A percentile compares a stretch with the other conserved stretches of the same genome.
phyloP scores from a whole-genome alignment of 306 rosid species.

The Herpetospermum pedunculosum region DNA sequence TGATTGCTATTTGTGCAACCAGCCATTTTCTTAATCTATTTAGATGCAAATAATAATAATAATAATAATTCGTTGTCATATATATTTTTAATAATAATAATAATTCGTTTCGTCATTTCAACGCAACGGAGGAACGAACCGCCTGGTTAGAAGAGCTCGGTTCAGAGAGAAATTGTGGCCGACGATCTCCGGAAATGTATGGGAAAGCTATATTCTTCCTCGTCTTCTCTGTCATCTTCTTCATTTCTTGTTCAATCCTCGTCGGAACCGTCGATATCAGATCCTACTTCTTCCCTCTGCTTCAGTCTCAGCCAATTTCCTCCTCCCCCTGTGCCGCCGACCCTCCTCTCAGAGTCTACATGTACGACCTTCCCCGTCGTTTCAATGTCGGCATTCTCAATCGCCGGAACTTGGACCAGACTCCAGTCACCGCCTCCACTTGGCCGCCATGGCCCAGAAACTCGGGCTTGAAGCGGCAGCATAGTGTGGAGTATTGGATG shows the following conservation, averaged over 20 bases:
- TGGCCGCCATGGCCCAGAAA: conserved; percentile 79
- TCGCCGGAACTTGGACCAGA: conserved; percentile 31
- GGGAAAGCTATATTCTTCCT: conserved; percentile 35
- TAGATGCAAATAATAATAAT: too few relatives aligned
- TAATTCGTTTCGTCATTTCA: background rate
- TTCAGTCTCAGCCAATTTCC: conserved; percentile 18
- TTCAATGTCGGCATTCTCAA: conserved; percentile 73
- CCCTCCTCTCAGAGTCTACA: conserved; percentile 51
- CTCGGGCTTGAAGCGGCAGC: conserved; percentile 78
- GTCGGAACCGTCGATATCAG: conserved; percentile 50
- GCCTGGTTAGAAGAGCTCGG: background rate
- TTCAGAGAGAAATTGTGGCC: background rate
- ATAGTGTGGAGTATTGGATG: conserved; percentile 96
- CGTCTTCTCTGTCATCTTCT: conserved; percentile 31
- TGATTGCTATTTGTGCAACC: too few relatives aligned
- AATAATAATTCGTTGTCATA: too few relatives aligned
- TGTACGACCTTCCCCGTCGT: conserved; percentile 95
- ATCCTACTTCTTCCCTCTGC: conserved; percentile 54
- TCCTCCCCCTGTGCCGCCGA: conserved; percentile 23
- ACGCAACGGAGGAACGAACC: background rate
- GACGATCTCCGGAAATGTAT: conserved; percentile 28
- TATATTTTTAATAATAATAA: too few relatives aligned
- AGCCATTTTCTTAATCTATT: too few relatives aligned
- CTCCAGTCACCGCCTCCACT: conserved; percentile 39
- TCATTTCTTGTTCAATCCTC: conserved; percentile 50